Evolutionary conservation across 495 filamentous ascomycete genomes (phyloP), one percentile per base, ranked within the genome.

Genomic region (Podospora fimiseda): DNA sequence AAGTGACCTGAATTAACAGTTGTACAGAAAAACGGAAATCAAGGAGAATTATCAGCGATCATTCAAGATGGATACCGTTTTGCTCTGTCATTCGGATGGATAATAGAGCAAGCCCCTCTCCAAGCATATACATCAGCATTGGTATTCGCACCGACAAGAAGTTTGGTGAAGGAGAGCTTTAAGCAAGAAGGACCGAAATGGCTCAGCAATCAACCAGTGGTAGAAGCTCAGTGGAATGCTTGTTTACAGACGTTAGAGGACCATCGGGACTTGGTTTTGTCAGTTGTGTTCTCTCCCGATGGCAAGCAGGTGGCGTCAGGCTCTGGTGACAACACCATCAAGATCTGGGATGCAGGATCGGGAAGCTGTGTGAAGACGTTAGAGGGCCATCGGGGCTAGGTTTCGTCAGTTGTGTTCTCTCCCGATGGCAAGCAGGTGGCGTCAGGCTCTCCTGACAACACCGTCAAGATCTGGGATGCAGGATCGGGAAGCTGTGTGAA

Each of bases 1-100:
- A 6, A 33, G 27, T 6, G 27, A 33, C 5, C 27, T 11, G 11
- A 6, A 11, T 11, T 33, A 11, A 33, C 11, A 33, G 27, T 6
- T 5, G 11, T 33, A 11, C 27, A 51, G 33, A 47, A 14, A 11
- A 42, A 11, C 9, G 30, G 40, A 19, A 43, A 44, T 37, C 36
- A 18, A 5, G 16, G 16, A 1, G 19, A 43, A 0, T n/a, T 57
- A 13, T 18, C 40, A 24, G 36, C 24, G 4, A 47, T 60, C 24
- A 33, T 59, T 19, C 15, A 45, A 40, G 48, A 64, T 53, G 59
- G 53, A 1, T 49, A 50, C 15, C 58, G 67, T n/a, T 73, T 75
- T 49, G 50, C 66, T 36, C 56, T 56, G 9, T 52, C 57, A 14
- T 56, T 58, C 30, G 51, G 50, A 22, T 37, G 3, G 23, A 23